Base-by-base conservation (phyloP, 2,329 filamentous ascomycete genomes). In the Pezicula carpinea region DNA sequence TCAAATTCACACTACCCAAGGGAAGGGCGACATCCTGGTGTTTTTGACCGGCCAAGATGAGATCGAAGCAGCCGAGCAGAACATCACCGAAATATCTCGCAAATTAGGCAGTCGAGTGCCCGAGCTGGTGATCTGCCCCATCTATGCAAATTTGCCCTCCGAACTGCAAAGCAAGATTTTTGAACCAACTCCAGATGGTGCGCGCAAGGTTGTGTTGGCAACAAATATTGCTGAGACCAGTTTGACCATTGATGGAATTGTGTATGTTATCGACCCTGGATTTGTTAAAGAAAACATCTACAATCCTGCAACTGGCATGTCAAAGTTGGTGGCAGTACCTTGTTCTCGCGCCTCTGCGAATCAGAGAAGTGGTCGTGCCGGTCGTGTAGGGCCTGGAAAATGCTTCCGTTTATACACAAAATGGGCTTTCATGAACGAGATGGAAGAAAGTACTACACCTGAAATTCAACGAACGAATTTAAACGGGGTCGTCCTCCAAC, bases 181-280 rank as follows among this genome's bases (percentile, higher is more conserved):
- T 60, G 89, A 96, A 59, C 90, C 91, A 0, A 95, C 92, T 0
- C 92, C 93, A 0, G 80, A 85, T 0, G 85, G 85, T 15, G 85
- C 87, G 0, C 80, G 93, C 22, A 99, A 97, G 64, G 89, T 97
- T 0, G 89, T 99, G 0, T 70, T 97, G 32, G 90, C 92, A 0
- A 97, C 93, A 2, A 99, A 99, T 63, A 97, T 99, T 65, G 93
- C 93, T 2, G 93, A 99, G 66, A 99, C 93, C 0, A 90, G 83
- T 72, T 70, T 99, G 61, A 99, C 93, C 0, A 96, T 99, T 48
- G 91, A 97, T 63, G 92, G 91, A 14, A 95, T 97, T 50, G 87
- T 92, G 7, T 96, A 95, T 64, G 93, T 97, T 31, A 95, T 97
- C 50, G 93, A 99, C 58, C 88, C 88, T 0, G 93, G 93, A 1